These are phyloP conservation scores for Irpex lacteus DNA, from an alignment of 1,284 basidiomycete species.

Conservation along the genomic window DNA sequence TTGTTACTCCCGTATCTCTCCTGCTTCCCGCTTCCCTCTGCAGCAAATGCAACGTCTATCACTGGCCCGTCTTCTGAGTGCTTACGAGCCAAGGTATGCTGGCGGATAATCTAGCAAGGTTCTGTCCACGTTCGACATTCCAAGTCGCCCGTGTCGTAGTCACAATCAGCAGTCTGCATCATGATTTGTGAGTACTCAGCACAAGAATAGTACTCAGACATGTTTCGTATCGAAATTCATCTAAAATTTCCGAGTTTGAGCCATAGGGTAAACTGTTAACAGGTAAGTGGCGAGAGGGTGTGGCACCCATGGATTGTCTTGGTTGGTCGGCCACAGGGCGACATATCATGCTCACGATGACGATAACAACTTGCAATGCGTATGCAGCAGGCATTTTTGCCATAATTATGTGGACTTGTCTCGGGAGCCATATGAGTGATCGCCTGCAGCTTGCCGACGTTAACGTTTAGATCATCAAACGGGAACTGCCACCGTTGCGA, in stretches of 20 bases:
- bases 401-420: neutral
- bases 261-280: no score
- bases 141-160: neutral
- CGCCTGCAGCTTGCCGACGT: slow-evolving; percentile 14
- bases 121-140: no score
- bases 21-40: neutral
- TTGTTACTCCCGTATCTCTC: neutral
- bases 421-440: slow-evolving; percentile 4
- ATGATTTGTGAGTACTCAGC: neutral
- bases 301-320: no score
- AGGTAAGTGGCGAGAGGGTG: no score
- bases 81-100: no score
- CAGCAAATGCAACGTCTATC: neutral
- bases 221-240: no score
- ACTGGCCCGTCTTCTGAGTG: neutral
- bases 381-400: neutral
- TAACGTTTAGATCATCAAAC: slow-evolving; percentile 14
- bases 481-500: slow-evolving; percentile 13
- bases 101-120: no score
- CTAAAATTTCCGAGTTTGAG: no score
- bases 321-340: no score
- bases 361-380: no score
- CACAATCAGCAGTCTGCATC: neutral
- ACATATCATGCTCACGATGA: no score
- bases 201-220: no score